Evolutionary conservation across 306 rosid species (phyloP).

Genomic region (Trifolium subterraneum): DNA sequence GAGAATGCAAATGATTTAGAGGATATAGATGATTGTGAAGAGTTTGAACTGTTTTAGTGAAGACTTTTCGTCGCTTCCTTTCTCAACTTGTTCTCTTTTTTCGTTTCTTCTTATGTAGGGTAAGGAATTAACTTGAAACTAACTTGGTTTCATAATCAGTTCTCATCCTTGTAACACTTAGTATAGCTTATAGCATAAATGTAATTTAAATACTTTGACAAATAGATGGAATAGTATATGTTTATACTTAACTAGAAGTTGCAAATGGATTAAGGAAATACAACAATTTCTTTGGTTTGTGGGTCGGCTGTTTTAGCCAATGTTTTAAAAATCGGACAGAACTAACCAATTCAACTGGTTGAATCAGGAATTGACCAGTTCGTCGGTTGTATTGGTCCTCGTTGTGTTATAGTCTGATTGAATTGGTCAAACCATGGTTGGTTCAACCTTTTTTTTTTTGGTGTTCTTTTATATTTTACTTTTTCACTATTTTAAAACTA

Average conservation of each 20-base stretch:
- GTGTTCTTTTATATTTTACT: too few species aligned
- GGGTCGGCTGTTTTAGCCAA: neutral
- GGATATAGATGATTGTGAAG: slow-evolving; percentile 62
- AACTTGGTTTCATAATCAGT: slow-evolving; percentile 38
- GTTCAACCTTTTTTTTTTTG: too few species aligned
- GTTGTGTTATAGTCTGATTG: too few species aligned
- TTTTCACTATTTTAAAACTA: too few species aligned
- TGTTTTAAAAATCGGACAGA: neutral
- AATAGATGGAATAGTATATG: slow-evolving; percentile 65
- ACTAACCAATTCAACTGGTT: too few species aligned
- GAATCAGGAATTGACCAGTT: too few species aligned
- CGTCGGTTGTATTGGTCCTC: too few species aligned
- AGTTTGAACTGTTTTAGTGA: slow-evolving; percentile 83
- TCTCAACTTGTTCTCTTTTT: slow-evolving; percentile 16
- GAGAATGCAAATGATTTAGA: slow-evolving; percentile 63
- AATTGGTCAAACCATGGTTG: too few species aligned
- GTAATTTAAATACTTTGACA: slow-evolving; percentile 54
- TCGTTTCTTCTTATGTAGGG: slow-evolving; percentile 36
- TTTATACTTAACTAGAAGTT: slow-evolving; percentile 59
- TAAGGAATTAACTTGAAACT: slow-evolving; percentile 38
- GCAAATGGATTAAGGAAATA: slow-evolving; percentile 48
- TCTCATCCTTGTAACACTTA: slow-evolving; percentile 48
- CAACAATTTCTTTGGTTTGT: slow-evolving; percentile 34
- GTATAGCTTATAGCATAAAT: slow-evolving; percentile 63
- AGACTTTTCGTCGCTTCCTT: slow-evolving; percentile 34